Percentiles rank a stretch among this genome's conserved stretches.
These are phyloP conservation scores for Globisporangium spiculum DNA, from an alignment of 352 stramenopile genomes.

Conservation along the genomic window DNA sequence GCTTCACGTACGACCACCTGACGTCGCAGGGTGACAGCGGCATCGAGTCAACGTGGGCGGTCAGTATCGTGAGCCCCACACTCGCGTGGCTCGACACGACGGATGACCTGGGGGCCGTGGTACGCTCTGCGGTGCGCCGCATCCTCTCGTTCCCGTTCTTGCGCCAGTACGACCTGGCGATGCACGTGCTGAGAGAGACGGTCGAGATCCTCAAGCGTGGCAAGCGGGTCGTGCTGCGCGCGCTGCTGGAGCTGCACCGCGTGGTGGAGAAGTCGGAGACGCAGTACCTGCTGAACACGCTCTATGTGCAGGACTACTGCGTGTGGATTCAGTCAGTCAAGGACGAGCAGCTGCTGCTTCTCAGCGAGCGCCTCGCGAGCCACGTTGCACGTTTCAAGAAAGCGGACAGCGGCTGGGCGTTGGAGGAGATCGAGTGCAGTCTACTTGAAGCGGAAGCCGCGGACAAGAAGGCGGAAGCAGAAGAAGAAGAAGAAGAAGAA, in stretches of 20 bases:
- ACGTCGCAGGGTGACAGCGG: slow-evolving; percentile 94
- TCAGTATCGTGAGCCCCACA: slow-evolving; percentile 92
- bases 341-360: slow-evolving; percentile 41
- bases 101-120: slow-evolving; percentile 51
- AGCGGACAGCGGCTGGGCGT: slow-evolving; percentile 64
- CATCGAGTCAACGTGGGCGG: slow-evolving; percentile 97
- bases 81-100: slow-evolving; percentile 93
- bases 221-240: slow-evolving; percentile 87
- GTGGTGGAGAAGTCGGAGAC: slow-evolving; percentile 94
- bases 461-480: slow-evolving; percentile 8
- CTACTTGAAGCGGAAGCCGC: slow-evolving; percentile 37
- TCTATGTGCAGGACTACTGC: slow-evolving; percentile 95
- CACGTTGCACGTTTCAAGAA: slow-evolving; percentile 53
- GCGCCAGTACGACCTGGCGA: slow-evolving; percentile 87
- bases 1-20: slow-evolving; percentile 95
- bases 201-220: slow-evolving; percentile 80
- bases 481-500: background rate
- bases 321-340: slow-evolving; percentile 77
- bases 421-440: slow-evolving; percentile 71
- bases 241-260: slow-evolving; percentile 87
- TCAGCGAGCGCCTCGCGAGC: slow-evolving; percentile 33
- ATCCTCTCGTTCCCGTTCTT: slow-evolving; percentile 96
- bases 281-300: slow-evolving; percentile 95
- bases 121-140: slow-evolving; percentile 81
- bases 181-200: slow-evolving; percentile 82